Evolutionary conservation across 192 early-diverging fungal genomes (phyloP).

Genomic region (Umbelopsis vinacea): DNA sequence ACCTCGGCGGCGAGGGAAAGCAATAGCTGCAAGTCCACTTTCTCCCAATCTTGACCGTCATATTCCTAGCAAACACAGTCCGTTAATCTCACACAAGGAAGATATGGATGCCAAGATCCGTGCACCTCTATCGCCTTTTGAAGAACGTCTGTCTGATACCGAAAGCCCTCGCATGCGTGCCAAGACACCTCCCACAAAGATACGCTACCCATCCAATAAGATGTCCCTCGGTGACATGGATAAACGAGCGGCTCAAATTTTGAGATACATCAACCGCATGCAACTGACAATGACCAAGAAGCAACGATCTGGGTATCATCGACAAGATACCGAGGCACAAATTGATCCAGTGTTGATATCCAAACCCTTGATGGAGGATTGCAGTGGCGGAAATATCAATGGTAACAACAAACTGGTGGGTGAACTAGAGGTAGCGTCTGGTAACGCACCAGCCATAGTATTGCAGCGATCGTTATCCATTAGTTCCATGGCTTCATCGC

Average conservation of each 20-base stretch:
- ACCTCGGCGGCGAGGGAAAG: slow-evolving; percentile 18
- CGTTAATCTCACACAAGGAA: not conserved
- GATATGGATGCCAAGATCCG: not conserved
- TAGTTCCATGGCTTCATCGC: slow-evolving; percentile 29
- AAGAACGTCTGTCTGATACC: slow-evolving; percentile 9
- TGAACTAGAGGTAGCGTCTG: slow-evolving; percentile 1
- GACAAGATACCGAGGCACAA: not conserved
- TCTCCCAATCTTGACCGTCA: not conserved
- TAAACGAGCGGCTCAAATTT: slow-evolving; percentile 64
- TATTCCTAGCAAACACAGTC: slow-evolving; percentile 14
- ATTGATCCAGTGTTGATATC: slow-evolving; percentile 6
- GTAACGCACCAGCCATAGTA: not conserved
- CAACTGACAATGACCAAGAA: slow-evolving; percentile 16
- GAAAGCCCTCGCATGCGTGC: slow-evolving; percentile 24
- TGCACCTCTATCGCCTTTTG: slow-evolving; percentile 2
- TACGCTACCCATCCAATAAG: slow-evolving; percentile 53
- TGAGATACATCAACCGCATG: slow-evolving; percentile 53
- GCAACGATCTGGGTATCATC: not conserved
- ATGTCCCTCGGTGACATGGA: slow-evolving; percentile 67
- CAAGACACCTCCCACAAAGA: slow-evolving; percentile 48
- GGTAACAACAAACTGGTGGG: slow-evolving; percentile 4
- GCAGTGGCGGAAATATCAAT: not conserved
- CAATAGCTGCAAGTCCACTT: not conserved
- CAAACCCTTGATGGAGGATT: not conserved
- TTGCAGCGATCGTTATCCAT: slow-evolving; percentile 5